Base-by-base conservation (phyloP, 1,284 basidiomycete genomes). In the Ceratobasidium sp. region DNA sequence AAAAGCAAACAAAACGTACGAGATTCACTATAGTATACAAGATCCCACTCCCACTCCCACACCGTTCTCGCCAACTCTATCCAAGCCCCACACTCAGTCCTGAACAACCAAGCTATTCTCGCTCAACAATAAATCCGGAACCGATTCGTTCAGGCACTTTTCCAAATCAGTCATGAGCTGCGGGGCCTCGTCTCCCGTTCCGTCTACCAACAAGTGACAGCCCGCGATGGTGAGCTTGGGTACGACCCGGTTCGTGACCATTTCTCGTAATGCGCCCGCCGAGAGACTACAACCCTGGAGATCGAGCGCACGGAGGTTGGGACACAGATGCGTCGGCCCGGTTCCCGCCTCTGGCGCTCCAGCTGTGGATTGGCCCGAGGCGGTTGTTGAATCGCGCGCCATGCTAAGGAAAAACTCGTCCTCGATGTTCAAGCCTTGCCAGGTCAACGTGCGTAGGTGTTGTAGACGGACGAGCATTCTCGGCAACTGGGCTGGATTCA, bases 371-470 rank as follows among this genome's bases (percentile, higher is more conserved):
- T 20, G 45, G n/a, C 34, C 49, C 15, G 50, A 17, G 25, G 60
- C 31, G 22, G 31, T 52, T 22, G 49, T 52, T 8, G 45, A 38
- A n/a, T 38, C 29, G 3, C 31, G 60, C 10, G 32, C 35, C 60
- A 64, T 64, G n/a, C 31, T 38, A 4, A 52, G 47, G 25, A 64
- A 64, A 27, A 64, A 64, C 20, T 64, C 60, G 60, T 64, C 49
- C n/a, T 35, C 60, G n/a, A 64, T 64, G 40, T 64, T 64, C 47
- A 64, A 42, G 12, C 49, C 60, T n/a, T 64, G 47, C 47, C 60
- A 64, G 17, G 49, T 64, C 35, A 64, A 64, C n/a, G 49, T 38
- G 12, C 49, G 45, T 5, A 64, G 42, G n/a, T 52, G 47, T 12
- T 52, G 60, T 7, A 64, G 22, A 29, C 60, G 32, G 20, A 47